Evolutionary conservation across 352 stramenopile species (phyloP), one percentile per base, ranked within the genome.

Genomic region (Pilasporangium apinafurcum): DNA sequence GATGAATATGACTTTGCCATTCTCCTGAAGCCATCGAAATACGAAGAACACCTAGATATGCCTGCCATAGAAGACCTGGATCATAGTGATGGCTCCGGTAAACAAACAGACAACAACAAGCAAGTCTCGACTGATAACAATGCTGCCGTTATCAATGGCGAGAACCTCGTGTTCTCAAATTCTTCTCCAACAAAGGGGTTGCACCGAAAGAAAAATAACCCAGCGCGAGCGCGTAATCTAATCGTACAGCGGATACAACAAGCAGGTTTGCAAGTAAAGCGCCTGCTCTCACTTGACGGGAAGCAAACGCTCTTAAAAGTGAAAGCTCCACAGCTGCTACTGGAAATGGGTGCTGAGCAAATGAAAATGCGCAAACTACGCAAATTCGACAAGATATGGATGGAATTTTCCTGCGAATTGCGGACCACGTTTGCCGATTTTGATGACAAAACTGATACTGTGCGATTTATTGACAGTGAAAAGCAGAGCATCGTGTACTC

Each of bases 1-100:
- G 72, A 78, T 41, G 77, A 87, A 28, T 92, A 79, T 51, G 78
- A 92, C 40, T 87, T 92, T 62, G 78, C 78, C n/a, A 89, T 92
- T 51, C 16, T 92, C 36, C 51, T 92, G 32, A 90, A 86, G 34
- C 56, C 77, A 30, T 81, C 67, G 20, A 86, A 88, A 48, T 58
- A 65, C 45, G 71, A 89, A 38, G 71, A 88, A 48, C 52, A 64
- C 24, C n/a, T 78, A 8, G 68, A 83, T 22, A 28, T 78, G 1
- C 51, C 37, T 9, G 44, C 63, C 9, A 34, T 13, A 10, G 25
- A 38, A 17, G 16, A 14, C 33, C 33, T 14, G 14, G 33, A 7
- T 14, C 1, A 3, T 36, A 13, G 44, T 30, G n/a, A 49, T 22
- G 18, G 16, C 30, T 0, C 22, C 26, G 8, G 26, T 36, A 16